Evolutionary conservation across 495 filamentous ascomycete species (phyloP).

Genomic region (Penicillium paxilli): DNA sequence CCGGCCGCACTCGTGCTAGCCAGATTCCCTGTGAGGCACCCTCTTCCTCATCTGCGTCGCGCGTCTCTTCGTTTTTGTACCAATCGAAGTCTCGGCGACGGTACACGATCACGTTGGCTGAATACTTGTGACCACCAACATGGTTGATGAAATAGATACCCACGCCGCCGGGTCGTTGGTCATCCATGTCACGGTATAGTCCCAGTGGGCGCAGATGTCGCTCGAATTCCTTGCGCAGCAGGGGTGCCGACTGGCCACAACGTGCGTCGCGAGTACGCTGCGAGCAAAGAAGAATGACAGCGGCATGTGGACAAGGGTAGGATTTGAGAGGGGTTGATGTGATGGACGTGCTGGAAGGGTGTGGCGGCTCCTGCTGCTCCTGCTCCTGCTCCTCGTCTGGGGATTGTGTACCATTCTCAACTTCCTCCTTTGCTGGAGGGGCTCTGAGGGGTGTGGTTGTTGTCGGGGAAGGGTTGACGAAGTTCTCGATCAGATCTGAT

Average conservation of each 20-base stretch:
- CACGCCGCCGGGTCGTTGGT: conserved; percentile 84
- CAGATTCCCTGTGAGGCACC: conserved; percentile 88
- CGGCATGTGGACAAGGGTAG: conserved; percentile 74
- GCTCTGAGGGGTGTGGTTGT: conserved; percentile 67
- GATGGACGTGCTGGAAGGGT: conserved; percentile 32
- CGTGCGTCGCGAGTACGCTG: conserved; percentile 91
- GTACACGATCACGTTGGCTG: conserved; percentile 89
- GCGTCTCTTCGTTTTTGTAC: conserved; percentile 36
- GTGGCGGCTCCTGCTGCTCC: conserved; percentile 7
- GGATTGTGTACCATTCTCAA: conserved; percentile 4
- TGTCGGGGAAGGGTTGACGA: conserved; percentile 72
- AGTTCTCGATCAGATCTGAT: conserved; percentile 67
- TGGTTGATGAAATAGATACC: conserved; percentile 96
- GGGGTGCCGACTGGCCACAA: conserved; percentile 88
- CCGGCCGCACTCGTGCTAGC: conserved; percentile 83
- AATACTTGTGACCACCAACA: conserved; percentile 89
- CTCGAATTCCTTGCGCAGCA: conserved; percentile 84
- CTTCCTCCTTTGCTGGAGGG: not conserved
- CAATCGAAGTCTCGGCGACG: conserved; percentile 61
- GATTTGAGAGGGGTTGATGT: conserved; percentile 56
- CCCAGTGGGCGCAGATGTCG: conserved; percentile 83
- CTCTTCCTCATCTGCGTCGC: conserved; percentile 40
- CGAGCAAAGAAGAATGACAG: conserved; percentile 89
- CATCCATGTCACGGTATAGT: conserved; percentile 81
- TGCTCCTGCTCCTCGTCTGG: conserved; percentile 1